Evolutionary conservation across 2,329 filamentous ascomycete genomes (phyloP).

Genomic region (Dactylella cylindrospora): DNA sequence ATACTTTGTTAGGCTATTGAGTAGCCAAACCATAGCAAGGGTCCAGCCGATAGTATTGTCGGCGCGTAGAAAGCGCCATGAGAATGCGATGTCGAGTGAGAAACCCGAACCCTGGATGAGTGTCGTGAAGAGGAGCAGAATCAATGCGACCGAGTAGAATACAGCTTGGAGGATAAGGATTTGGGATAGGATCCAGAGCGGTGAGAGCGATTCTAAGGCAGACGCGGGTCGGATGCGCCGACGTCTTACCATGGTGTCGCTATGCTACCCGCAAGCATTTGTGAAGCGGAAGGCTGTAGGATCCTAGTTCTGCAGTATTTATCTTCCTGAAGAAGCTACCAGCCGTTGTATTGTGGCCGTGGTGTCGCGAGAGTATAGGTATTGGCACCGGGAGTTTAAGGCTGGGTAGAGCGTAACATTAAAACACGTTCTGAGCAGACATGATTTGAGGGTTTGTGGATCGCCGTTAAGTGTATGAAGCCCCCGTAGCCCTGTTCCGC

Average conservation of each 20-base stretch:
- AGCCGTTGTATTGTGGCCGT: too few species aligned
- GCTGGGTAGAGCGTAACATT: too few species aligned
- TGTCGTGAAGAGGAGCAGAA: conserved; percentile 62
- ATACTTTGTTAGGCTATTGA: conserved; percentile 55
- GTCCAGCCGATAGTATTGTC: conserved; percentile 66
- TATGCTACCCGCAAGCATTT: not conserved
- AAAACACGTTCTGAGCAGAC: too few species aligned
- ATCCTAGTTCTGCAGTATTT: too few species aligned
- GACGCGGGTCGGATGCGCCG: conserved; percentile 61
- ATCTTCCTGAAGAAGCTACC: too few species aligned
- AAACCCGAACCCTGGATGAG: conserved; percentile 63
- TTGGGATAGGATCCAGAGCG: conserved; percentile 62
- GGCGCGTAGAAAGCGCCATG: conserved; percentile 61
- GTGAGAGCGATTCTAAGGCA: conserved; percentile 63
- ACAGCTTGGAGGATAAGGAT: conserved; percentile 61
- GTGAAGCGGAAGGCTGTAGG: not conserved
- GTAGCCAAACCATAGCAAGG: conserved; percentile 61
- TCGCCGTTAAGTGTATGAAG: too few species aligned
- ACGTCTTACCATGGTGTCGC: conserved; percentile 59
- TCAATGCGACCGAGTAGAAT: conserved; percentile 59
- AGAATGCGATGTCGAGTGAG: conserved; percentile 59
- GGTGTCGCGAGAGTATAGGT: too few species aligned
- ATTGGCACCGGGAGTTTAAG: too few species aligned
- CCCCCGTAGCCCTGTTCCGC: too few species aligned
- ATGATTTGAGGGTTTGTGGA: too few species aligned